Conservation (phyloP, 805 yeast species). For the Ogataea philodendri region DNA sequence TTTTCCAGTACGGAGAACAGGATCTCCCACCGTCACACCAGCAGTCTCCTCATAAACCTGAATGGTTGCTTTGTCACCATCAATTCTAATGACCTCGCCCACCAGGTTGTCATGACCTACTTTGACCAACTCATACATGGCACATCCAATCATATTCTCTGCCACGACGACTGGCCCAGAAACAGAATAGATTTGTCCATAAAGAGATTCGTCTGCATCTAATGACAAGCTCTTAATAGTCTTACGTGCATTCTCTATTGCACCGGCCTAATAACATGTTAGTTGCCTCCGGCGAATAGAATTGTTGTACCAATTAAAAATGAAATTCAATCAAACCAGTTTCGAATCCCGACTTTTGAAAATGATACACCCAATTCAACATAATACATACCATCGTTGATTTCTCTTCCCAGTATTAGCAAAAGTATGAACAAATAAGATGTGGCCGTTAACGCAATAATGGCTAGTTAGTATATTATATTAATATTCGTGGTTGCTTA, state of each 20-base stretch:
- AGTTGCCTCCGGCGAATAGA: constrained; percentile 1
- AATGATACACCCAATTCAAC: too few species aligned
- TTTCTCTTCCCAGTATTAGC: too few species aligned
- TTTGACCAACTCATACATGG: constrained; percentile 98
- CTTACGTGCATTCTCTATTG: constrained; percentile 94
- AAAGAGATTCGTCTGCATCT: constrained; percentile 71
- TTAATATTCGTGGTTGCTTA: constrained; percentile 27
- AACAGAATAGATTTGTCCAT: constrained; percentile 89
- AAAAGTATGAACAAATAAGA: too few species aligned
- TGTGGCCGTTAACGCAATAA: too few species aligned
- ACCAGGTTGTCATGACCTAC: constrained; percentile 97
- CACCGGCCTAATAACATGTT: constrained; percentile 72
- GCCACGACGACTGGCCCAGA: constrained; percentile 98
- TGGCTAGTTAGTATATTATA: too few species aligned
- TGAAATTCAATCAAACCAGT: too few species aligned
- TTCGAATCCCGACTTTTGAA: too few species aligned
- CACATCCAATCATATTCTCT: constrained; percentile 98
- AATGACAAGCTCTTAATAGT: constrained; percentile 82
- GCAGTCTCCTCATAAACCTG: constrained; percentile 99
- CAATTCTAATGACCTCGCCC: constrained; percentile 98
- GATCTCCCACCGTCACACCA: constrained; percentile 99
- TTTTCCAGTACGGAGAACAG: constrained; percentile 96
- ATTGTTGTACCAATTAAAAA: too few species aligned
- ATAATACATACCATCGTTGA: too few species aligned
- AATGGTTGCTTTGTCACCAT: constrained; percentile 94